phyloP scores from a whole-genome alignment of 805 yeast species.

The Diddensiella caesifluorescens region DNA sequence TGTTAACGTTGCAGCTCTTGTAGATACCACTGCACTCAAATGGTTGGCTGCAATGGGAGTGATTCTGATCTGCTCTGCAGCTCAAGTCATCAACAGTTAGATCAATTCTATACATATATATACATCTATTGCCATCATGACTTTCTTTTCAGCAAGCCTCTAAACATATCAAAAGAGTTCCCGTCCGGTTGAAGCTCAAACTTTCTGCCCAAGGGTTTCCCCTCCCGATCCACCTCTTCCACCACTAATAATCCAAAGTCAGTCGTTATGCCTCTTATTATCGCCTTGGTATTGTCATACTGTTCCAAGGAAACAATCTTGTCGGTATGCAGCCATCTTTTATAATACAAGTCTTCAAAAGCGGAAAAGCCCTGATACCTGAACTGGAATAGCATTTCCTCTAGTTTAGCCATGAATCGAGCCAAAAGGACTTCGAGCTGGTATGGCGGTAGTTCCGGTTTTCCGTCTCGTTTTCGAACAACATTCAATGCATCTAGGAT shows the following conservation, averaged over 20 bases:
- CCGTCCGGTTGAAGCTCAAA: slow-evolving; percentile 93
- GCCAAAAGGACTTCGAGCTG: slow-evolving; percentile 55
- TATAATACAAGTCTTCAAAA: slow-evolving; percentile 66
- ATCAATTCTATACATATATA: background rate
- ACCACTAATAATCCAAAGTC: slow-evolving; percentile 84
- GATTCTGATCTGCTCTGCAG: slow-evolving; percentile 15
- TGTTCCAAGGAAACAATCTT: slow-evolving; percentile 69
- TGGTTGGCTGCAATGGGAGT: slow-evolving; percentile 19
- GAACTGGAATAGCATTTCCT: slow-evolving; percentile 50
- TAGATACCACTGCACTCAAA: slow-evolving; percentile 16
- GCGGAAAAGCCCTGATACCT: slow-evolving; percentile 59
- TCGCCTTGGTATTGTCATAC: slow-evolving; percentile 49
- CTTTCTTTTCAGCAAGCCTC: slow-evolving; percentile 72
- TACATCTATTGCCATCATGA: no score
- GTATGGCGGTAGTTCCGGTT: slow-evolving; percentile 42
- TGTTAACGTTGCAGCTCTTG: slow-evolving; percentile 15
- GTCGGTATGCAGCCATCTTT: slow-evolving; percentile 76
- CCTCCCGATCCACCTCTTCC: slow-evolving; percentile 50
- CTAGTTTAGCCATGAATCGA: slow-evolving; percentile 57
- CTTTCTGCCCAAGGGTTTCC: slow-evolving; percentile 46
- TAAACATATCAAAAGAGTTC: slow-evolving; percentile 91
- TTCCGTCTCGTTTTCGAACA: slow-evolving; percentile 41
- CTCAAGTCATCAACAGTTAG: slow-evolving; percentile 12
- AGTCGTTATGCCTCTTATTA: slow-evolving; percentile 70
- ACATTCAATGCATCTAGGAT: slow-evolving; percentile 60